Evolutionary conservation across 2,329 filamentous ascomycete genomes (phyloP).

Genomic region (Cercospora berteroae): DNA sequence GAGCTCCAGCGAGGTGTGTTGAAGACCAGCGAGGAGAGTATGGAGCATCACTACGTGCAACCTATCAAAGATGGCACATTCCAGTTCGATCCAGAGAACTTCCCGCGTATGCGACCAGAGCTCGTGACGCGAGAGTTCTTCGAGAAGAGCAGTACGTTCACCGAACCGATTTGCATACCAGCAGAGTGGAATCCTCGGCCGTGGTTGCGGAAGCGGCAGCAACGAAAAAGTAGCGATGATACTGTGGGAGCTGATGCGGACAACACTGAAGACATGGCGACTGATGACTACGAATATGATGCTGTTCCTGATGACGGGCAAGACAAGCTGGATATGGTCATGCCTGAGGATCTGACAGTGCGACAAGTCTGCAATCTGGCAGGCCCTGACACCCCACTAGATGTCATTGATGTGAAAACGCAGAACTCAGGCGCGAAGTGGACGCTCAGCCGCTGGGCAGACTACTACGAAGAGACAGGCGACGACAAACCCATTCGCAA

Average conservation of each 20-base stretch:
- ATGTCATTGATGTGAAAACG: constrained; percentile 68
- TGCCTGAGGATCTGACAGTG: constrained; percentile 63
- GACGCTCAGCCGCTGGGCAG: constrained; percentile 65
- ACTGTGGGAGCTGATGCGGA: constrained; percentile 32
- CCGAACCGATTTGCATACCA: constrained; percentile 65
- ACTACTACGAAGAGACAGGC: constrained; percentile 63
- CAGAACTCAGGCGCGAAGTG: constrained; percentile 65
- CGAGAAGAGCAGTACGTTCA: constrained; percentile 62
- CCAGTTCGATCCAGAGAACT: constrained; percentile 59
- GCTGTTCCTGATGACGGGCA: constrained; percentile 59
- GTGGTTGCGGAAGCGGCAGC: constrained; percentile 31
- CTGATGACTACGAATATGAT: constrained; percentile 49
- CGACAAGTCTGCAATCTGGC: constrained; percentile 63
- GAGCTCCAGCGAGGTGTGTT: constrained; percentile 65
- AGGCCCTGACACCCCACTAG: constrained; percentile 60
- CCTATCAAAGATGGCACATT: constrained; percentile 65
- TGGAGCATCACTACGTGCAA: constrained; percentile 67
- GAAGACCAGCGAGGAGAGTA: constrained; percentile 62
- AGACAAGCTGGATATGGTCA: constrained; percentile 66
- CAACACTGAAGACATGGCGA: constrained; percentile 27
- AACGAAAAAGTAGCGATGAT: constrained; percentile 8
- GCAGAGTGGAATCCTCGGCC: constrained; percentile 59
- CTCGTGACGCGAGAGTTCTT: constrained; percentile 63
- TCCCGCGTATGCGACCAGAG: constrained; percentile 63
- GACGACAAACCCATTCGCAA: constrained; percentile 63